These are phyloP conservation scores for Boletus speciosus DNA, from an alignment of 768 basidiomycete species.

Conservation along the genomic window DNA sequence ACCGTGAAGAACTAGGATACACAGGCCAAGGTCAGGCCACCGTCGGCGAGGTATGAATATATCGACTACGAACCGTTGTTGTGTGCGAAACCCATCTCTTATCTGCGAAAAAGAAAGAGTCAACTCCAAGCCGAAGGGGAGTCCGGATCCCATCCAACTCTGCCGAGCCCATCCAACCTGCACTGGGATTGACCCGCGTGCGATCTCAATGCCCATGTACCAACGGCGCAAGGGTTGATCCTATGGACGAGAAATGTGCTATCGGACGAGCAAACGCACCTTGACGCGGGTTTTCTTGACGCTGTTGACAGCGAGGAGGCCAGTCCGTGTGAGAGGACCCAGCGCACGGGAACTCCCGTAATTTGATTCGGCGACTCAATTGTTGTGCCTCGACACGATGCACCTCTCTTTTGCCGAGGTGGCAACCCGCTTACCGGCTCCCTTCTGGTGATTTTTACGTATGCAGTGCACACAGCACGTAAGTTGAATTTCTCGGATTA, in stretches of 20 bases:
- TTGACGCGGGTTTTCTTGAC: slow-evolving; percentile 33
- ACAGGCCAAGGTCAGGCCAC: slow-evolving; percentile 8
- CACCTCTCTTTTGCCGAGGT: too few species aligned
- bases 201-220: not conserved
- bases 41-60: slow-evolving; percentile 25
- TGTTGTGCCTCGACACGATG: too few species aligned
- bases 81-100: slow-evolving; percentile 36
- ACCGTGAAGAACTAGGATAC: slow-evolving; percentile 69
- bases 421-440: too few species aligned
- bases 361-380: slow-evolving; percentile 26
- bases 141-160: slow-evolving; percentile 18
- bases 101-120: slow-evolving; percentile 22
- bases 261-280: slow-evolving; percentile 23
- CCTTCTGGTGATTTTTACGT: too few species aligned
- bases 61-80: slow-evolving; percentile 30
- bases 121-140: slow-evolving; percentile 4
- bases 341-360: slow-evolving; percentile 25
- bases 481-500: too few species aligned
- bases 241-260: not conserved
- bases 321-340: not conserved
- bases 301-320: slow-evolving; percentile 22
- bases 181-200: not conserved
- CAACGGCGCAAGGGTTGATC: not conserved
- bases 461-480: too few species aligned
- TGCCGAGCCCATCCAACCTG: slow-evolving; percentile 21